Evolutionary conservation across 345 rosid genomes (phyloP), one percentile per base, ranked within the genome.

Genomic region (Triadica sebifera): DNA sequence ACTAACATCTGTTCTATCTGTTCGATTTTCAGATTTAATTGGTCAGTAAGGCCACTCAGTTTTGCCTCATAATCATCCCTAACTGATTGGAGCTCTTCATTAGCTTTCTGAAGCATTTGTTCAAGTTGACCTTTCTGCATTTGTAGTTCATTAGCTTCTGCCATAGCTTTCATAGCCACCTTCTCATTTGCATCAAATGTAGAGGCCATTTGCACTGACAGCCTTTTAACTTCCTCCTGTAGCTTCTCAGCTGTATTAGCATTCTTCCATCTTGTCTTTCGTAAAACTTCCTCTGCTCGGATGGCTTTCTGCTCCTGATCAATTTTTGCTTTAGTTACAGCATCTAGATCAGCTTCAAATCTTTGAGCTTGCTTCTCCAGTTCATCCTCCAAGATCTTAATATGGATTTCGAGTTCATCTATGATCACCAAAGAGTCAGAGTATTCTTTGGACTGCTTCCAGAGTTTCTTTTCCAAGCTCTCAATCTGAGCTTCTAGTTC

Each of bases 261-360:
- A 72, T 93, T 91, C 79, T 84, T 95, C 91, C 82, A 83, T 82
- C 87, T 87, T 55, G 88, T 85, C 74, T 75, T 83, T 65, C 87
- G 80, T 86, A 95, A 74, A 51, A 87, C 86, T 85, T 88, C 94
- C 87, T 93, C 98, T 0, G 97, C 96, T 75, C 50, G 79, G 59
- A 95, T 93, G 47, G 93, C 96, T 85, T 94, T 86, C 80, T 90
- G 88, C 82, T 95, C 97, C 82, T 89, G 94, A 82, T 90, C 79
- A 61, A 84, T 70, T 49, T 85, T 95, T 68, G 82, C 87, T 66
- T 5, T 69, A 0, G 87, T 93, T 67, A 93, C 73, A 64, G 72
- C 78, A 69, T 81, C 96, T 9, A 93, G 84, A 79, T 93, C 96
- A 34, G 78, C 87, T 76, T 89, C 93, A 74, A 85, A 90, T 19